Percentiles rank a stretch among this genome's conserved stretches.
phyloP scores from a whole-genome alignment of 2,329 filamentous ascomycete genomes.

The Huntiella moniliformis region DNA sequence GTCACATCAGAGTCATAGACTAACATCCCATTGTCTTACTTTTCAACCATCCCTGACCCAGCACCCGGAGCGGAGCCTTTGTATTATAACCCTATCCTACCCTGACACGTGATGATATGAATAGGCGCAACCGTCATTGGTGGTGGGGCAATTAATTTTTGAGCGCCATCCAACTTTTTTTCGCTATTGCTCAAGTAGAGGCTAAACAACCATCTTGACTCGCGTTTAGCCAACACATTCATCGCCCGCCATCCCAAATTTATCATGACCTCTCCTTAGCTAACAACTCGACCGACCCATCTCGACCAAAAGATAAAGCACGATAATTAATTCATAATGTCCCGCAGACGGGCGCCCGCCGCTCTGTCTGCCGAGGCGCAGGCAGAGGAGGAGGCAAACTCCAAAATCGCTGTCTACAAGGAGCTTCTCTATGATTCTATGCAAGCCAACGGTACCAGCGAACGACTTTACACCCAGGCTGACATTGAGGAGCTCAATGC shows the following conservation, averaged over 20 bases:
- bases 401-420: slow-evolving; percentile 33
- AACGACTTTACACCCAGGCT: slow-evolving; percentile 36
- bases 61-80: no score
- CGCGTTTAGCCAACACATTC: not conserved
- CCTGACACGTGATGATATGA: not conserved
- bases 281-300: not conserved
- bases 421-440: slow-evolving; percentile 38
- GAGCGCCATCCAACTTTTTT: not conserved
- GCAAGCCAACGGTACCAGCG: slow-evolving; percentile 28
- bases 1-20: no score
- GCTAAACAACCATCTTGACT: not conserved
- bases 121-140: slow-evolving; percentile 3
- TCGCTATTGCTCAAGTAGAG: not conserved
- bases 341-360: slow-evolving; percentile 5
- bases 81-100: not conserved
- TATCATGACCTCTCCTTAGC: not conserved
- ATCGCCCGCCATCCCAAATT: not conserved
- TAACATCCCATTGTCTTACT: no score
- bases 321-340: slow-evolving; percentile 7
- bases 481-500: slow-evolving; percentile 38
- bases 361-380: slow-evolving; percentile 2
- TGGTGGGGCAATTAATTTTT: slow-evolving; percentile 5
- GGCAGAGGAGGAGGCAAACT: slow-evolving; percentile 12
- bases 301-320: not conserved
- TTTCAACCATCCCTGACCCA: no score